A percentile compares a stretch with the other conserved stretches of the same genome.
Evolutionary conservation across 2,329 filamentous ascomycete species (phyloP).

Genomic region (Fusarium mexicanum): DNA sequence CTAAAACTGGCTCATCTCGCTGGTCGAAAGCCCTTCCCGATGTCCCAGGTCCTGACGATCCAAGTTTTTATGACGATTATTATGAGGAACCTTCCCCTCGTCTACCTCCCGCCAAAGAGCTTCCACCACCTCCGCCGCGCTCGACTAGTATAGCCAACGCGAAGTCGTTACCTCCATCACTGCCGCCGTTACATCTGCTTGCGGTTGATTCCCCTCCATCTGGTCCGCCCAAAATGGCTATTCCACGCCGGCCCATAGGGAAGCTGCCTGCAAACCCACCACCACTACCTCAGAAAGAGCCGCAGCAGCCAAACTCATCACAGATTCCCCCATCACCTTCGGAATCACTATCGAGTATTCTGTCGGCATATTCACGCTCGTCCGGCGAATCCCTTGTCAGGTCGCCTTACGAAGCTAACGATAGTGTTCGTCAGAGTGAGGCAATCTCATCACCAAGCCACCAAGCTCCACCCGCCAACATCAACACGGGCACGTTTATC

Average conservation of each 20-base stretch:
- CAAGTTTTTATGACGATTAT: constrained; percentile 38
- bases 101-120: constrained; percentile 36
- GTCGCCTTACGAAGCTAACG: constrained; percentile 52
- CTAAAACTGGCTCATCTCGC: constrained; percentile 59
- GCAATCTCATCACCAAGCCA: constrained; percentile 36
- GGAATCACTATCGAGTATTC: constrained; percentile 63
- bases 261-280: constrained; percentile 26
- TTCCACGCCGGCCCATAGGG: constrained; percentile 41
- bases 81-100: constrained; percentile 27
- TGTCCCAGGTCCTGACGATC: constrained; percentile 51
- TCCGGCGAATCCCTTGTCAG: constrained; percentile 56
- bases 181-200: constrained; percentile 40
- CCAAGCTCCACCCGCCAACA: constrained; percentile 40
- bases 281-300: constrained; percentile 24
- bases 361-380: constrained; percentile 64
- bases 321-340: constrained; percentile 51
- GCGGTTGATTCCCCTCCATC: constrained; percentile 29
- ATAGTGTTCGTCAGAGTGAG: constrained; percentile 36
- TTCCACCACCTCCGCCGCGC: constrained; percentile 41
- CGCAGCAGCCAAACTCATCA: constrained; percentile 24
- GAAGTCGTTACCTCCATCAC: constrained; percentile 37
- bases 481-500: constrained; percentile 31
- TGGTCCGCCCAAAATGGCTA: constrained; percentile 39
- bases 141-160: constrained; percentile 37
- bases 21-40: constrained; percentile 68